Percentiles rank a stretch among this genome's conserved stretches.
phyloP scores from a whole-genome alignment of 192 early-diverging fungal genomes.

The Chytriomyces sp. region DNA sequence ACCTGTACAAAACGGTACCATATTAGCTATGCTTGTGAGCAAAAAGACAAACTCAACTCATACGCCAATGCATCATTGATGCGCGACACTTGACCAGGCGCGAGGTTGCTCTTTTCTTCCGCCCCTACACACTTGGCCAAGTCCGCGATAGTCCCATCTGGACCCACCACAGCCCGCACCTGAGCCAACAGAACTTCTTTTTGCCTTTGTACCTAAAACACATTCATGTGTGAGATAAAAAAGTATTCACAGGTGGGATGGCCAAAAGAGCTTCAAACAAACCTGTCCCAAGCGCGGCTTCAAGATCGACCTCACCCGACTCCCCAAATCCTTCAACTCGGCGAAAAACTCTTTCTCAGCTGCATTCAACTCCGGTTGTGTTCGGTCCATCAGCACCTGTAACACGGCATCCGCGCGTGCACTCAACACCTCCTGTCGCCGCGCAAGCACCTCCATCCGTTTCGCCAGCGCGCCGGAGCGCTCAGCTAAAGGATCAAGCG shows the following conservation, averaged over 20 bases:
- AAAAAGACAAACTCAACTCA: constrained; percentile 4
- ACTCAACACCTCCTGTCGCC: not conserved
- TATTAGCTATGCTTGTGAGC: not conserved
- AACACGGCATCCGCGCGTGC: constrained; percentile 16
- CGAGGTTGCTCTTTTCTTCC: not conserved
- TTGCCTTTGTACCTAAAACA: constrained; percentile 6
- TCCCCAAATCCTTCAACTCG: constrained; percentile 19
- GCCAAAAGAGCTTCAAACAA: not conserved
- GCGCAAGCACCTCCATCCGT: not conserved
- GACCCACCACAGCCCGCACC: not conserved
- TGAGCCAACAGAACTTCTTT: constrained; percentile 22
- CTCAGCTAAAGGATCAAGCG: not conserved
- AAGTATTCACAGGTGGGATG: not conserved
- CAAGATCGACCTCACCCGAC: constrained; percentile 21
- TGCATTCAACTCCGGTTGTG: constrained; percentile 12
- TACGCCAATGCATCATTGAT: constrained; percentile 4
- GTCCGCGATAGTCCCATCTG: not conserved
- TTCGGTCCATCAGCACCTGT: constrained; percentile 14
- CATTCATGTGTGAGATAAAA: not conserved
- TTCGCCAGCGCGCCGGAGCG: not conserved
- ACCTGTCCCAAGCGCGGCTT: constrained; percentile 28
- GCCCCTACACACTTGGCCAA: not conserved
- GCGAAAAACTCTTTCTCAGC: constrained; percentile 20
- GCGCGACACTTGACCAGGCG: not conserved
- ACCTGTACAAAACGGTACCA: not conserved